Base-by-base conservation (phyloP, 2,329 filamentous ascomycete genomes). In the Fusarium sp. region DNA sequence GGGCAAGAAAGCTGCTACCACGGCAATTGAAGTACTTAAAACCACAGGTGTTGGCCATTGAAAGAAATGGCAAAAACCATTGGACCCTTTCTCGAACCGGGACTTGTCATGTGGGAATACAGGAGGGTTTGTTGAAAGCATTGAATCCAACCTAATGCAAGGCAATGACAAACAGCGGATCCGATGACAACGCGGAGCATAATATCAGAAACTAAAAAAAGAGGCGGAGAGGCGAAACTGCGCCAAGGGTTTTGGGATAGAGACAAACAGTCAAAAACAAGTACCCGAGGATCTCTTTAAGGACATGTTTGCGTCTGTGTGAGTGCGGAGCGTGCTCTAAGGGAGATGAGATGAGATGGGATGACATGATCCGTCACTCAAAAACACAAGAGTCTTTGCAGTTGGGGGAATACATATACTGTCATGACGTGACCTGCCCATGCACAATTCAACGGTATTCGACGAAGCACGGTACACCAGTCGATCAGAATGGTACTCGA, bases 301-400 rank as follows among this genome's bases (percentile, higher is more conserved):
- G 45, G 56, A 47, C 47, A 51, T 70, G 67, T 69, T 69, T 65
- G 68, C 60, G 62, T 69, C 57, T 70, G 70, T 67, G 68, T 67
- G 42, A 57, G 33, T 33, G 45, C 57, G 61, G 69, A 60, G 60
- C 30, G 34, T 71, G 69, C 59, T 44, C 41, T 58, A 63, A 54
- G 50, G 36, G 51, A 28, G 57, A 67, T 54, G 69, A 59, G 50
- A 53, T 63, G 70, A 56, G 54, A 61, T 57, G 68, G 57, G 52
- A 64, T 68, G 70, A 65, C 62, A 66, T 57, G 62, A 46, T 20
- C 57, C 51, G 62, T 63, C 66, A 40, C 44, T 23, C 54, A 38
- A 55, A 54, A 56, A 44, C 50, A 58, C 64, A 66, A 65, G 55
- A 33, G 16, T 28, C 31, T 38, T 38, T 45, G 31, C 36, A 58